Percentiles rank a stretch among this genome's conserved stretches.
Conservation (phyloP, 1,284 basidiomycete genomes). For the Ustilago crameri region DNA sequence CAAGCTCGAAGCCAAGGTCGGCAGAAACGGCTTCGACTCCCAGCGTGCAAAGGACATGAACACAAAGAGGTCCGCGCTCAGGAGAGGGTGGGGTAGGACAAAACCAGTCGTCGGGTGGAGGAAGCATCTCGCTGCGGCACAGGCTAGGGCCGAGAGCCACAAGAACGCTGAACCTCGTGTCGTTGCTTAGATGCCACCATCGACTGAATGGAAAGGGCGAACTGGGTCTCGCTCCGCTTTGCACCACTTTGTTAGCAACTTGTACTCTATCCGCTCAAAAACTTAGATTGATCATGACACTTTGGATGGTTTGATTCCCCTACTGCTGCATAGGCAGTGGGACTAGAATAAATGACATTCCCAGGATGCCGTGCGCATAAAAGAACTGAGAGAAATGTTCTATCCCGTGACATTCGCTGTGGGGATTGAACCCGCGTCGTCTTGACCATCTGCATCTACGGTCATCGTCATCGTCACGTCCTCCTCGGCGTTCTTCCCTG, state of each 20-base stretch:
- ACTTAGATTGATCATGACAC: too few species aligned
- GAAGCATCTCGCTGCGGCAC: slow-evolving; percentile 25
- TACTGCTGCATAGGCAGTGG: too few species aligned
- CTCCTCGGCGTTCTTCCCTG: neutral
- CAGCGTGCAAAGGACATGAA: slow-evolving; percentile 58
- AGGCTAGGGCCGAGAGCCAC: slow-evolving; percentile 8
- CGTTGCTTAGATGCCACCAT: slow-evolving; percentile 13
- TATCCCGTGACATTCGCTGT: too few species aligned
- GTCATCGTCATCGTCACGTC: neutral
- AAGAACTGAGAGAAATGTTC: too few species aligned
- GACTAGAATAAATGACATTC: too few species aligned
- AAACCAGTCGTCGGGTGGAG: slow-evolving; percentile 44
- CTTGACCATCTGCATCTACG: neutral
- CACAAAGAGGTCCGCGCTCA: slow-evolving; percentile 44
- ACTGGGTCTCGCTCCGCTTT: too few species aligned
- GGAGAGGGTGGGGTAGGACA: slow-evolving; percentile 59
- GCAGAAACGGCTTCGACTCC: slow-evolving; percentile 52
- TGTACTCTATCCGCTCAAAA: too few species aligned
- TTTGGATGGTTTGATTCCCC: too few species aligned
- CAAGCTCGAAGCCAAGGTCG: slow-evolving; percentile 55
- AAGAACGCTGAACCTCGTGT: slow-evolving; percentile 3
- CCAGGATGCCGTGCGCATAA: too few species aligned
- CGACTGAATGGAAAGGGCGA: neutral
- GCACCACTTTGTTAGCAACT: too few species aligned
- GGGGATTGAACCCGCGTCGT: neutral